These are phyloP conservation scores for Trichoderma reesei DNA, from an alignment of 495 filamentous ascomycete genomes.

Conservation along the genomic window DNA sequence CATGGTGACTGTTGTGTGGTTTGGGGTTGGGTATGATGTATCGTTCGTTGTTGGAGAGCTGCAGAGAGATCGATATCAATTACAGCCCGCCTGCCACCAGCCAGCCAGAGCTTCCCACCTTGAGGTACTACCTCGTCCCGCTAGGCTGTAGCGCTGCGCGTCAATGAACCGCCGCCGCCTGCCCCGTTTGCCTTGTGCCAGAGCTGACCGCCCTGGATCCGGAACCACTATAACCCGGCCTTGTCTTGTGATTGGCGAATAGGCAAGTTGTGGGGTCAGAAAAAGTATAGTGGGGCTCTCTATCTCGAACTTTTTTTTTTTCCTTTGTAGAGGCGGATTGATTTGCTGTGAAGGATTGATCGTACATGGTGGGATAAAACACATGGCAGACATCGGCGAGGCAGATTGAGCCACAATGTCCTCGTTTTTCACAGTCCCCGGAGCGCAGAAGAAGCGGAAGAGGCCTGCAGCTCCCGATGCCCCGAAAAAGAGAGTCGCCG, in stretches of 20 bases:
- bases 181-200: background rate
- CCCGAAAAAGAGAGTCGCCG: conserved; percentile 38
- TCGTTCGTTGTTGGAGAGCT: background rate
- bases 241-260: background rate
- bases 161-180: conserved; percentile 5
- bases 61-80: background rate
- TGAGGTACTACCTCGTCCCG: conserved; percentile 2
- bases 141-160: conserved; percentile 9
- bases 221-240: conserved; percentile 1
- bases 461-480: conserved; percentile 30
- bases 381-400: conserved; percentile 7
- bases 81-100: background rate
- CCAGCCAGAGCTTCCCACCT: background rate
- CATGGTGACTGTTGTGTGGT: conserved; percentile 21
- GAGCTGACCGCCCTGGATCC: conserved; percentile 4
- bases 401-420: conserved; percentile 45
- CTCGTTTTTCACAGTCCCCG: conserved; percentile 76
- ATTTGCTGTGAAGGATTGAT: background rate
- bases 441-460: conserved; percentile 75
- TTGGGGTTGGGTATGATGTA: background rate
- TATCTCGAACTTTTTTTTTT: conserved; percentile 22
- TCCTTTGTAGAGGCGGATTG: background rate
- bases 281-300: background rate
- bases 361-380: background rate
- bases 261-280: background rate